Conservation (phyloP, 805 yeast species). For the Candida methanosorbosa region DNA sequence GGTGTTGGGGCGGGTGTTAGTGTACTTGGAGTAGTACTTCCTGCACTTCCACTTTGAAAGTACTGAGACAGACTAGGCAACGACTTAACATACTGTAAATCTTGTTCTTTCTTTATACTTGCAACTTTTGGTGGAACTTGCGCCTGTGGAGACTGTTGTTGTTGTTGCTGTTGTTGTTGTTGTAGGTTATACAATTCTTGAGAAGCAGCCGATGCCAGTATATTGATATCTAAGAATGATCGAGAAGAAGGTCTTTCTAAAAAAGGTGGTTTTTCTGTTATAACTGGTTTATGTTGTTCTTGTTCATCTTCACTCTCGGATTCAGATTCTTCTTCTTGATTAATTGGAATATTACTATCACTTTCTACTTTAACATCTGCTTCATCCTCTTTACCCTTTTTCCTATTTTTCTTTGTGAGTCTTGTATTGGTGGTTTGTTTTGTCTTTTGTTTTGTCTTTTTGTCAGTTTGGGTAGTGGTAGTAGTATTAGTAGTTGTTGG, state of each 20-base stretch:
- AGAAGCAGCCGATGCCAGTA: slow-evolving; percentile 46
- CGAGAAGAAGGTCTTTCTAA: slow-evolving; percentile 10
- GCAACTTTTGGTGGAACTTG: slow-evolving; percentile 7
- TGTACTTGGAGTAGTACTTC: slow-evolving; percentile 21
- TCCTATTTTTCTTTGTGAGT: background rate
- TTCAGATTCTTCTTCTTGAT: slow-evolving; percentile 13
- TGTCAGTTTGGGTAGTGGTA: background rate
- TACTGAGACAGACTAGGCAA: slow-evolving; percentile 44
- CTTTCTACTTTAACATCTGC: background rate
- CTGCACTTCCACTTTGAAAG: slow-evolving; percentile 25
- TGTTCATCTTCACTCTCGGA: slow-evolving; percentile 9
- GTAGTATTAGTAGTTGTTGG: background rate
- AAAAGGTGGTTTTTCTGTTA: slow-evolving; percentile 10
- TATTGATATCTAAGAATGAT: slow-evolving; percentile 34
- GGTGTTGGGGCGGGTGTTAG: slow-evolving; percentile 24
- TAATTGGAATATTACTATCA: slow-evolving; percentile 6
- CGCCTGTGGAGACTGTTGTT: slow-evolving; percentile 11
- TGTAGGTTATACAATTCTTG: slow-evolving; percentile 41
- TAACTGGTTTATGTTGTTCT: slow-evolving; percentile 1
- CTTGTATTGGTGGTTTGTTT: background rate
- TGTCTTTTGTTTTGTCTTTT: background rate
- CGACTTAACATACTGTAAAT: slow-evolving; percentile 35
- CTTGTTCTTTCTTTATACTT: slow-evolving; percentile 1
- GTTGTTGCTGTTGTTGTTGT: slow-evolving; percentile 12
- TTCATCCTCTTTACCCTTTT: background rate